Conservation (phyloP, 1,139 yeast species). For the Lodderomyces elongisporus region DNA sequence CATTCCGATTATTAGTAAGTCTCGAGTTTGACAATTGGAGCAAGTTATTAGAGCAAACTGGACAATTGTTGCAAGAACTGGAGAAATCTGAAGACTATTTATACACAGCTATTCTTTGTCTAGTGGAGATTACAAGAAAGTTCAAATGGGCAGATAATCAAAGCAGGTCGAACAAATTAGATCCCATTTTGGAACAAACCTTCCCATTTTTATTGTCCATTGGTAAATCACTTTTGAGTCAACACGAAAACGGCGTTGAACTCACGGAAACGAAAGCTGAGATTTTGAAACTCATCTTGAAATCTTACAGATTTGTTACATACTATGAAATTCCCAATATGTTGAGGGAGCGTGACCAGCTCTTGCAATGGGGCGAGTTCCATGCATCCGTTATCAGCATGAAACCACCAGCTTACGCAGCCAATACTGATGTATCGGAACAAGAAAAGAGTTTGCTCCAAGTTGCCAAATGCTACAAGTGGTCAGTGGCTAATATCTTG, state of each 20-base stretch:
- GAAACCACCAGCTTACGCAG: constrained; percentile 49
- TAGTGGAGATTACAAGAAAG: constrained; percentile 68
- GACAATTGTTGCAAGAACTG: constrained; percentile 46
- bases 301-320: constrained; percentile 77
- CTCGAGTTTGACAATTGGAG: constrained; percentile 72
- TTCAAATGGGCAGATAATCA: constrained; percentile 73
- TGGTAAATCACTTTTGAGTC: constrained; percentile 51
- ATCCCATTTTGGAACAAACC: constrained; percentile 55
- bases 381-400: constrained; percentile 66
- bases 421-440: constrained; percentile 23
- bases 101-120: constrained; percentile 72
- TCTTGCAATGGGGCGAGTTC: constrained; percentile 72
- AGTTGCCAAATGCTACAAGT: constrained; percentile 70
- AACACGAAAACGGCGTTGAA: constrained; percentile 24
- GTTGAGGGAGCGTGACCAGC: constrained; percentile 54
- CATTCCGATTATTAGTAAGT: constrained; percentile 58
- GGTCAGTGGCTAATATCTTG: constrained; percentile 80
- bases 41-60: constrained; percentile 52
- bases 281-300: constrained; percentile 69
- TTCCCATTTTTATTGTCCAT: constrained; percentile 68
- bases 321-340: constrained; percentile 71
- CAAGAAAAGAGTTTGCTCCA: constrained; percentile 36
- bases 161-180: constrained; percentile 50
- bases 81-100: constrained; percentile 42
- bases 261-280: constrained; percentile 56